These are phyloP conservation scores for Acacia acuminata DNA, from an alignment of 306 rosid genomes.

Conservation along the genomic window DNA sequence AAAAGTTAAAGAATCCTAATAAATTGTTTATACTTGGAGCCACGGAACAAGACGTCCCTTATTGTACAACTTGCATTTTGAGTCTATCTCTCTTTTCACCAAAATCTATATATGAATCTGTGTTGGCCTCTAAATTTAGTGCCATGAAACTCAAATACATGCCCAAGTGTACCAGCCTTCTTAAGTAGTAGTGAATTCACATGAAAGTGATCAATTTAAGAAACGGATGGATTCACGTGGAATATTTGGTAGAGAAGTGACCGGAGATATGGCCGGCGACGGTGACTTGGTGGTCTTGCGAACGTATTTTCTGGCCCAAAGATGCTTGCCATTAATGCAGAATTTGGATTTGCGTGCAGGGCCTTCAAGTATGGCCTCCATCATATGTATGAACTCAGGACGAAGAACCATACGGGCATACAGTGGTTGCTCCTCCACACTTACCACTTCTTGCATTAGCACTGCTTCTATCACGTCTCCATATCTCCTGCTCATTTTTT, in stretches of 20 bases:
- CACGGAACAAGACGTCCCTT: background rate
- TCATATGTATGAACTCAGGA: background rate
- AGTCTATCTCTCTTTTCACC: too few species aligned
- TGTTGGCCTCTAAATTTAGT: too few species aligned
- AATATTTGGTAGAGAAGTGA: background rate
- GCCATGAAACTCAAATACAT: too few species aligned
- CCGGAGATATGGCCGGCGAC: background rate
- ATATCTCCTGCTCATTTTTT: background rate
- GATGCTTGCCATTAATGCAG: slow-evolving; percentile 67
- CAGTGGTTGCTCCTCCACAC: slow-evolving; percentile 46
- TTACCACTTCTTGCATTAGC: slow-evolving; percentile 53
- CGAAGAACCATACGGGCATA: slow-evolving; percentile 61
- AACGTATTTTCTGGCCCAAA: slow-evolving; percentile 66
- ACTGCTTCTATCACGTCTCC: slow-evolving; percentile 36
- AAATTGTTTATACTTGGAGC: background rate
- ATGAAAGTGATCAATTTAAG: background rate
- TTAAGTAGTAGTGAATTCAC: background rate
- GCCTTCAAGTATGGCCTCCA: slow-evolving; percentile 38
- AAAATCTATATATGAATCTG: too few species aligned
- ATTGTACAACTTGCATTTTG: background rate
- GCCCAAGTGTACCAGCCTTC: background rate
- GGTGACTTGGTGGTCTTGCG: slow-evolving; percentile 27
- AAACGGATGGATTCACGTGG: background rate
- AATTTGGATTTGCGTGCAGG: slow-evolving; percentile 40
- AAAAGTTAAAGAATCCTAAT: too few species aligned